These are phyloP conservation scores for Blastocystis sp. DNA, from an alignment of 352 stramenopile species.

Conservation along the genomic window DNA sequence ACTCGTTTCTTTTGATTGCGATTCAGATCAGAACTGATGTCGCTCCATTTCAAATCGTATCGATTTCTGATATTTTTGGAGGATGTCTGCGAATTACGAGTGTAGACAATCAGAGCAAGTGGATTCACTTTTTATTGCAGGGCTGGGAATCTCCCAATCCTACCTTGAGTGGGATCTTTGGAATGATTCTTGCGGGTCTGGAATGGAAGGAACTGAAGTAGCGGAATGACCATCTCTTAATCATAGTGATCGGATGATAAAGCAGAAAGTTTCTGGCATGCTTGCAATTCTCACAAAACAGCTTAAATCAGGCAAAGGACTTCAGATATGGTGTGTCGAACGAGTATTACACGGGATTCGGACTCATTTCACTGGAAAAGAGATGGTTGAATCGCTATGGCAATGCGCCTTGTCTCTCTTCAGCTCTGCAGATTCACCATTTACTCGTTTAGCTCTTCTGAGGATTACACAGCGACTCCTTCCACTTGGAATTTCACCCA, in stretches of 20 bases:
- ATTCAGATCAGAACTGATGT: neutral
- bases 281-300: neutral
- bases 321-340: neutral
- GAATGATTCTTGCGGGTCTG: neutral
- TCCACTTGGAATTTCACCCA: neutral
- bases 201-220: neutral
- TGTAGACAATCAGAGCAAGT: constrained; percentile 1
- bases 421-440: no score
- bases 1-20: neutral
- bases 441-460: neutral
- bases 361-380: neutral
- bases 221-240: no score
- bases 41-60: neutral
- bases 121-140: neutral
- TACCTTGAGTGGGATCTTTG: neutral
- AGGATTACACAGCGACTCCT: neutral
- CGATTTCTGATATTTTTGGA: neutral
- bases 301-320: neutral
- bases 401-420: neutral
- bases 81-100: neutral
- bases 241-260: neutral
- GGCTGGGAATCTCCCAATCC: neutral
- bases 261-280: neutral
- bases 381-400: neutral
- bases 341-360: neutral